Conservation (phyloP, 129 eudicot genomes). For the Mikania micrantha region DNA sequence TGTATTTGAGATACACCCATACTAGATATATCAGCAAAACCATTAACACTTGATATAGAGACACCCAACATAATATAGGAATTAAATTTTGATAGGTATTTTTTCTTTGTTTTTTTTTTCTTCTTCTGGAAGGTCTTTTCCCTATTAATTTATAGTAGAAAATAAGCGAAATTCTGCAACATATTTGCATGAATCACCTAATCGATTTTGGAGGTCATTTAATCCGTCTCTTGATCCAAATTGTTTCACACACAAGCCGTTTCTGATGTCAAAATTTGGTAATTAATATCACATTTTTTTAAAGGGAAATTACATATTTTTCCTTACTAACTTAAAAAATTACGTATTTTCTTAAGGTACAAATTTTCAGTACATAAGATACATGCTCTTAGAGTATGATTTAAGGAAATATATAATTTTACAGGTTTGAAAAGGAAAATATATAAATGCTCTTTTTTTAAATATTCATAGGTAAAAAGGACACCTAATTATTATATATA, state of each 20-base stretch:
- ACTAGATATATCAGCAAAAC: constrained; percentile 15
- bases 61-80: not conserved
- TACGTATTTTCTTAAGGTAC: no score
- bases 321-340: no score
- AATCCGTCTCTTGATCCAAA: constrained; percentile 1
- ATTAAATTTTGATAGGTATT: not conserved
- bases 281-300: not conserved
- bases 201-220: constrained; percentile 20
- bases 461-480: no score
- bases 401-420: no score
- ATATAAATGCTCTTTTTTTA: no score
- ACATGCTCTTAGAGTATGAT: no score
- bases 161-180: not conserved
- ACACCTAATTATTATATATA: no score
- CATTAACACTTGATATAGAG: not conserved
- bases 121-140: not conserved
- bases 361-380: no score
- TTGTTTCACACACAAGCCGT: not conserved
- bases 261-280: not conserved
- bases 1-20: constrained; percentile 18
- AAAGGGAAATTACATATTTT: no score
- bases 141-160: constrained; percentile 26
- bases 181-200: constrained; percentile 46
- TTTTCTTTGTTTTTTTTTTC: not conserved
- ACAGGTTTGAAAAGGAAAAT: no score